These are phyloP conservation scores for Ogataea ramenticola DNA, from an alignment of 805 yeast species.

Conservation along the genomic window DNA sequence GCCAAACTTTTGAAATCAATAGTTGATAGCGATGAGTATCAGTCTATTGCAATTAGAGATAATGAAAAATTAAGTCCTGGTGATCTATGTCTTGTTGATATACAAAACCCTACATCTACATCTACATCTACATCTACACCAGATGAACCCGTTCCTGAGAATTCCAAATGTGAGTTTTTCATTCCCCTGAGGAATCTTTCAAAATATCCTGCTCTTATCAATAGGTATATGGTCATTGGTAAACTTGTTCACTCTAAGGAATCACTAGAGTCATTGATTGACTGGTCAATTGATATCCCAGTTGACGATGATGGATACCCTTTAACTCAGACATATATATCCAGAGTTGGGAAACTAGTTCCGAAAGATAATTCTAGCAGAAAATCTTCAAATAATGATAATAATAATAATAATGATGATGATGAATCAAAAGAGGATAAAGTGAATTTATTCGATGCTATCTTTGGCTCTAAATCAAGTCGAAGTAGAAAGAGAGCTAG, in stretches of 20 bases:
- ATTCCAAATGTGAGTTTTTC: constrained; percentile 17
- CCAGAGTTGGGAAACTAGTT: constrained; percentile 18
- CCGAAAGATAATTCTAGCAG: too few species aligned
- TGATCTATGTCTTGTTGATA: constrained; percentile 11
- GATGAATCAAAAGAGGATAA: constrained; percentile 1
- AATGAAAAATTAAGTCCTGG: constrained; percentile 5
- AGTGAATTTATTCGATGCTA: constrained; percentile 15
- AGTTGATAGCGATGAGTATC: constrained; percentile 6
- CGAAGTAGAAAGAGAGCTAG: not conserved
- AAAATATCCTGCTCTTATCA: constrained; percentile 7
- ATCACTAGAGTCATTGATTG: constrained; percentile 1
- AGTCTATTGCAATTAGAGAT: not conserved
- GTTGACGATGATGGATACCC: constrained; percentile 14
- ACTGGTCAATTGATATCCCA: constrained; percentile 10
- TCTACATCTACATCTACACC: too few species aligned
- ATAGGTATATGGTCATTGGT: constrained; percentile 17
- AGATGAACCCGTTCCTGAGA: too few species aligned
- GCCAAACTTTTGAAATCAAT: not conserved
- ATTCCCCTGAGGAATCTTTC: constrained; percentile 15
- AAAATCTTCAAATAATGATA: too few species aligned
- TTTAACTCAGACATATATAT: constrained; percentile 10
- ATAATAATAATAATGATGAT: not conserved
- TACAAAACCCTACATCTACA: too few species aligned
- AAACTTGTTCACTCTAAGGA: constrained; percentile 8
- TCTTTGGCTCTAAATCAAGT: constrained; percentile 8